phyloP scores from a whole-genome alignment of 2,329 filamentous ascomycete species.

The Alternaria novae-zelandiae region DNA sequence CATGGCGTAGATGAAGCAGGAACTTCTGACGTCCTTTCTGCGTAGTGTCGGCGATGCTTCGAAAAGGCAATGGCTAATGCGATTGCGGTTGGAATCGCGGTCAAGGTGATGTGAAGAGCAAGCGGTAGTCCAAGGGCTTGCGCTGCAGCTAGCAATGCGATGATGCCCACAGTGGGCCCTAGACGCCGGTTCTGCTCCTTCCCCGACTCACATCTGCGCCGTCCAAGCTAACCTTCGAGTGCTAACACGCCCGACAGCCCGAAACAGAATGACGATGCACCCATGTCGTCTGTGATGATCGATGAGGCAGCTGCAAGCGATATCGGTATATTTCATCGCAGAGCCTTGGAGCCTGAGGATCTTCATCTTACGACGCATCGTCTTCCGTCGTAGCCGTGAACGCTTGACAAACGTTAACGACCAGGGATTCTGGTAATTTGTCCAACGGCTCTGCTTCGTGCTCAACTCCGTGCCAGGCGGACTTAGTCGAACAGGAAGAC shows the following conservation, averaged over 20 bases:
- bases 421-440: not conserved
- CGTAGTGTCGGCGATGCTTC: not conserved
- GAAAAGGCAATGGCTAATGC: not conserved
- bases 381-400: constrained; percentile 3
- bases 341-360: not conserved
- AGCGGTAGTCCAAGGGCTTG: not conserved
- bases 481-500: constrained; percentile 7
- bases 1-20: not conserved
- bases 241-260: constrained; percentile 3
- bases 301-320: constrained; percentile 3
- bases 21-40: not conserved
- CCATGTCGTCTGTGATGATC: not conserved
- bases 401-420: not conserved
- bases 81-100: constrained; percentile 4
- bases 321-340: not conserved
- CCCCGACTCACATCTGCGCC: constrained; percentile 9
- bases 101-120: constrained; percentile 11
- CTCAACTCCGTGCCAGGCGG: constrained; percentile 1
- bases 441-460: constrained; percentile 4
- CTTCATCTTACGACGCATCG: not conserved
- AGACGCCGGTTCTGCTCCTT: not conserved
- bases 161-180: constrained; percentile 19
- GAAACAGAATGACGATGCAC: not conserved
- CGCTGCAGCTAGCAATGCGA: constrained; percentile 16
- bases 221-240: constrained; percentile 7